Base-by-base conservation (phyloP, 495 filamentous ascomycete genomes). In the Podospora didyma region DNA sequence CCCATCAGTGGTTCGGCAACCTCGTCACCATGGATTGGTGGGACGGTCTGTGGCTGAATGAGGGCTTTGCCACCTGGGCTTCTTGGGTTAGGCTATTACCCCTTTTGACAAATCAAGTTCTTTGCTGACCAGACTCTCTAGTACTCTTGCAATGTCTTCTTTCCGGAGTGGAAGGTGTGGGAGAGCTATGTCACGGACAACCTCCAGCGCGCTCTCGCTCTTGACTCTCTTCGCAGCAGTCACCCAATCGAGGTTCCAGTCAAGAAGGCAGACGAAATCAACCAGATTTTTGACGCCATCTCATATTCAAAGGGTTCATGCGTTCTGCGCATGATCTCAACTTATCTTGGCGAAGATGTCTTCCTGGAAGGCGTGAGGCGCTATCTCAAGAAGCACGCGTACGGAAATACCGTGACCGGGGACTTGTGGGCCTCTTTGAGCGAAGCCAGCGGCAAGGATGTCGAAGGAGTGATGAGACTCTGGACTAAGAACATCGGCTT, bases 81-180 rank as follows among this genome's bases (percentile, higher is more conserved):
- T 76, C 73, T 35, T 76, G 65, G 45, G 39, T 42, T 12, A 42
- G 39, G 5, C 4, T 14, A 14, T 17, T 42, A 3, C 4, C 37
- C 16, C 39, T 4, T 16, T 14, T 14, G 7, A 14, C 12, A n/a
- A n/a, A n/a, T n/a, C n/a, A n/a, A n/a, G n/a, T n/a, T n/a, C n/a
- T 17, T 42, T 17, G 64, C 69, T 73, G 57, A 60, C 65, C 51
- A 24, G 1, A n/a, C 16, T 83, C 7, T 17, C 12, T 16, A 42
- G 86, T 87, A 86, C 72, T 86, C 88, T 23, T 87, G 84, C 78
- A 88, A 89, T 68, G 74, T 78, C 56, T 96, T 98, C 79, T 97
- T 92, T 75, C 94, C 93, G 2, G 92, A 97, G 68, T 97, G 94
- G 93, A 96, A 96, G 74, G 90, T 97, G n/a, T 97, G 94, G 94